These are phyloP conservation scores for Xanthoparmelia taractica DNA, from an alignment of 495 filamentous ascomycete species.

Conservation along the genomic window DNA sequence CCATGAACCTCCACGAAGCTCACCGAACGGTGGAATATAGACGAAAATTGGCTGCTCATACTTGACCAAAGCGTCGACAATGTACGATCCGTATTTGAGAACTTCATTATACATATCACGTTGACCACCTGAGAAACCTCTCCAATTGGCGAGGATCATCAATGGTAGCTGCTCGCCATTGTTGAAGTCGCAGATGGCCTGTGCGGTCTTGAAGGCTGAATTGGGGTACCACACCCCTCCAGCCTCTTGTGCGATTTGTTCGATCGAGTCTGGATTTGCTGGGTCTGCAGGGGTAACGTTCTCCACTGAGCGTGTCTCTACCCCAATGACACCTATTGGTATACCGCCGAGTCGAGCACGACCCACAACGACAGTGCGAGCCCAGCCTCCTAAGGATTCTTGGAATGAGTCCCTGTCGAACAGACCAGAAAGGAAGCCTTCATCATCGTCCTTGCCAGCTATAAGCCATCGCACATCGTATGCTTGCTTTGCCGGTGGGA, in stretches of 20 bases:
- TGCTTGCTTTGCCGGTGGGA: constrained; percentile 75
- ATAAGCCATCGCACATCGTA: constrained; percentile 95
- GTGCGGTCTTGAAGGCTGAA: constrained; percentile 97
- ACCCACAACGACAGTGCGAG: constrained; percentile 90
- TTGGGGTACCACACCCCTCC: constrained; percentile 99
- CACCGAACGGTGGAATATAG: constrained; percentile 94
- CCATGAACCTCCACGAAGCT: constrained; percentile 98
- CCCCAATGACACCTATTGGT: constrained; percentile 95
- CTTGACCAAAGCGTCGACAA: constrained; percentile 95
- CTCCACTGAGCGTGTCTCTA: constrained; percentile 92
- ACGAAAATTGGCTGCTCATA: constrained; percentile 98
- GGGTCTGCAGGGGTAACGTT: constrained; percentile 97
- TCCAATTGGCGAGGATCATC: constrained; percentile 99
- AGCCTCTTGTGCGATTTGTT: constrained; percentile 86
- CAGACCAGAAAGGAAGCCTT: constrained; percentile 80
- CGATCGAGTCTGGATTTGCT: constrained; percentile 94
- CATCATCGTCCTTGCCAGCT: constrained; percentile 78
- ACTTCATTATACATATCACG: constrained; percentile 99
- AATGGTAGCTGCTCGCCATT: constrained; percentile 94
- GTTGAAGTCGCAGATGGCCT: constrained; percentile 98
- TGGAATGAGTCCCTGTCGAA: constrained; percentile 97
- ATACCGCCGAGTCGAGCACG: constrained; percentile 96
- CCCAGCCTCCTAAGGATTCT: constrained; percentile 94
- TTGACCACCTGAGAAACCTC: constrained; percentile 98
- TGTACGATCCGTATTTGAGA: constrained; percentile 97